These are phyloP conservation scores for Amanita polypyramis DNA, from an alignment of 768 basidiomycete species.

Conservation along the genomic window DNA sequence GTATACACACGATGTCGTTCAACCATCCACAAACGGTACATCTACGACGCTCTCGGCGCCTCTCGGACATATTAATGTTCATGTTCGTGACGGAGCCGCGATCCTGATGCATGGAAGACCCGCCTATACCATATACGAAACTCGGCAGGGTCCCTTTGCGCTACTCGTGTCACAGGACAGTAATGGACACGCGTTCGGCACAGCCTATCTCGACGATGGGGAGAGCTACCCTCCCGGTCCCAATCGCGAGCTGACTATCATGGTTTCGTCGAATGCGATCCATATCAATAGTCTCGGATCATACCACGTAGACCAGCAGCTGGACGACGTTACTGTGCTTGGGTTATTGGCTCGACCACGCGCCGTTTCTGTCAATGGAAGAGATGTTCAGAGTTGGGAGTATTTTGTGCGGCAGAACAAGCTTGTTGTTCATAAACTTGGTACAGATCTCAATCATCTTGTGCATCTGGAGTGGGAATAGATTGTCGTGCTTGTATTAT, in stretches of 20 bases:
- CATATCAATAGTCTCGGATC: constrained; percentile 25
- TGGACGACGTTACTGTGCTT: constrained; percentile 47
- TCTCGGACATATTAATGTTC: constrained; percentile 67
- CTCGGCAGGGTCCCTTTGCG: constrained; percentile 47
- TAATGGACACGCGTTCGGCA: constrained; percentile 42
- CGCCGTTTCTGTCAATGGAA: constrained; percentile 28
- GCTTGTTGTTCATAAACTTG: constrained; percentile 27
- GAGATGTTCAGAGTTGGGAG: constrained; percentile 22
- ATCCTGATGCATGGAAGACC: constrained; percentile 54
- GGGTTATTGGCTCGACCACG: constrained; percentile 35
- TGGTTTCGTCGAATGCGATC: constrained; percentile 24
- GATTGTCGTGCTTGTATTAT: not conserved
- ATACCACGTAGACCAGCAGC: constrained; percentile 34
- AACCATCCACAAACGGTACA: constrained; percentile 27
- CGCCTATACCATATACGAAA: constrained; percentile 60
- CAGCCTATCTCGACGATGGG: constrained; percentile 65
- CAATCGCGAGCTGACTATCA: constrained; percentile 37
- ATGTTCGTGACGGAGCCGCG: constrained; percentile 59
- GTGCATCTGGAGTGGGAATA: constrained; percentile 18
- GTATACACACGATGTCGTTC: constrained; percentile 53
- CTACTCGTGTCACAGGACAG: constrained; percentile 47
- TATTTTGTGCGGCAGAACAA: constrained; percentile 29
- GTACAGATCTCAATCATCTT: constrained; percentile 31
- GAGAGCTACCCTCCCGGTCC: constrained; percentile 48
- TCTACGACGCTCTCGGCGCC: constrained; percentile 52